Conservation (phyloP, 495 filamentous ascomycete species). For the Darksidea phi region DNA sequence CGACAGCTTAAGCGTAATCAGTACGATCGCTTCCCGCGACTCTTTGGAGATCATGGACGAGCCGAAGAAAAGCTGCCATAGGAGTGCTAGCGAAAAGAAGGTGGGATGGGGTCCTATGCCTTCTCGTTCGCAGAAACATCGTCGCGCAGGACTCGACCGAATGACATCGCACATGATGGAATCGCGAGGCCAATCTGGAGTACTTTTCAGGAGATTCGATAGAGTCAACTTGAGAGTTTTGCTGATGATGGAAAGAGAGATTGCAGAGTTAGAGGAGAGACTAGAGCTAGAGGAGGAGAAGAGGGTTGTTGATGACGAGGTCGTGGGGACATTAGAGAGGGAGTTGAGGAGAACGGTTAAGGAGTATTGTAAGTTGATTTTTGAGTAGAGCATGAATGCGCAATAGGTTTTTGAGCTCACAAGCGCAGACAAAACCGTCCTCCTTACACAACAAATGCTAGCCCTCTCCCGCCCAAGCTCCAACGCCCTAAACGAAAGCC, state of each 20-base stretch:
- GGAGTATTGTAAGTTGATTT: slow-evolving; percentile 6
- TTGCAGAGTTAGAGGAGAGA: background rate
- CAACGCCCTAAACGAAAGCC: background rate
- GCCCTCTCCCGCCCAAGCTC: background rate
- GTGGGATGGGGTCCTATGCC: too few species aligned
- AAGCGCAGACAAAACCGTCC: background rate
- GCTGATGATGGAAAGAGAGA: background rate
- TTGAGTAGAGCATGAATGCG: background rate
- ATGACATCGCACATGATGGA: too few species aligned
- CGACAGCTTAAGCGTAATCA: too few species aligned
- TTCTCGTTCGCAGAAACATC: too few species aligned
- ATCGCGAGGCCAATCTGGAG: too few species aligned
- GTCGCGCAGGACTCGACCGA: too few species aligned
- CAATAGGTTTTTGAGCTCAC: background rate
- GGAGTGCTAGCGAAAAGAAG: too few species aligned
- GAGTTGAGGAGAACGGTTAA: background rate
- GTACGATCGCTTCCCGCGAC: too few species aligned
- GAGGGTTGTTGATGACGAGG: background rate
- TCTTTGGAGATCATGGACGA: too few species aligned
- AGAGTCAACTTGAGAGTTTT: background rate
- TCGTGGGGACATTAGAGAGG: background rate
- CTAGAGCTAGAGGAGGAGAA: background rate
- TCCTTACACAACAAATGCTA: slow-evolving; percentile 5
- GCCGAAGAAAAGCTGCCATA: too few species aligned
- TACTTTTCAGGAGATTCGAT: slow-evolving; percentile 1